These are phyloP conservation scores for Hirschioporus abietinus DNA, from an alignment of 768 basidiomycete species.

Conservation along the genomic window DNA sequence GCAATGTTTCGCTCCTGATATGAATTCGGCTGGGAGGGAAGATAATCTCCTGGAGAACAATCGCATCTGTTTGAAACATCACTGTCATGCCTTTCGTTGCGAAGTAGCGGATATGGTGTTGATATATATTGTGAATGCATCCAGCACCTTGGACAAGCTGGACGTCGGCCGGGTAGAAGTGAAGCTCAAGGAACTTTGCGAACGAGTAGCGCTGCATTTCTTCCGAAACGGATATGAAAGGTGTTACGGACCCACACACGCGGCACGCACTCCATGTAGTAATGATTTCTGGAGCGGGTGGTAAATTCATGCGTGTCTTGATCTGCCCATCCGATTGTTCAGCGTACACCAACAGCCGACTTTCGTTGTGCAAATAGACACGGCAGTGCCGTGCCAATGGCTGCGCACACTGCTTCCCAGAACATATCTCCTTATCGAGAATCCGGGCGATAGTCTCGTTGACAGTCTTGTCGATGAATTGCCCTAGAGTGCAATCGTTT, in stretches of 20 bases:
- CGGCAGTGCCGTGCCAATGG: slow-evolving; percentile 79
- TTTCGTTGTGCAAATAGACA: slow-evolving; percentile 88
- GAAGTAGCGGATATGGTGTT: slow-evolving; percentile 90
- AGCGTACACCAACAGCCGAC: slow-evolving; percentile 75
- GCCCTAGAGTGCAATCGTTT: slow-evolving; percentile 88
- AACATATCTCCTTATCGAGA: slow-evolving; percentile 72
- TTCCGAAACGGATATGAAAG: slow-evolving; percentile 83
- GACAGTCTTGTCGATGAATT: slow-evolving; percentile 83
- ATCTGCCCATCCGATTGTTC: slow-evolving; percentile 86
- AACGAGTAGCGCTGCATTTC: slow-evolving; percentile 95
- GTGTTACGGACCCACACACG: slow-evolving; percentile 70
- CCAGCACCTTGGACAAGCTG: slow-evolving; percentile 81
- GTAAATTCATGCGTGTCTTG: slow-evolving; percentile 43
- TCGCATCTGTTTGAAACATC: slow-evolving; percentile 80
- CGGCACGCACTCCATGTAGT: slow-evolving; percentile 92
- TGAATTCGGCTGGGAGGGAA: slow-evolving; percentile 86
- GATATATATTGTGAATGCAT: slow-evolving; percentile 92
- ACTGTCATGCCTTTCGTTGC: slow-evolving; percentile 78
- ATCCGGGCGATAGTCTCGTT: slow-evolving; percentile 63
- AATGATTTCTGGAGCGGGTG: slow-evolving; percentile 66
- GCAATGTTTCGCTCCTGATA: slow-evolving; percentile 79
- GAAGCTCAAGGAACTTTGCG: slow-evolving; percentile 91
- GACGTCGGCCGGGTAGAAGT: slow-evolving; percentile 90
- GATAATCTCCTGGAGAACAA: slow-evolving; percentile 79
- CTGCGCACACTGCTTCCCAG: slow-evolving; percentile 79